These are phyloP conservation scores for Kitagawia praeruptora DNA, from an alignment of 129 eudicot species.

Conservation along the genomic window DNA sequence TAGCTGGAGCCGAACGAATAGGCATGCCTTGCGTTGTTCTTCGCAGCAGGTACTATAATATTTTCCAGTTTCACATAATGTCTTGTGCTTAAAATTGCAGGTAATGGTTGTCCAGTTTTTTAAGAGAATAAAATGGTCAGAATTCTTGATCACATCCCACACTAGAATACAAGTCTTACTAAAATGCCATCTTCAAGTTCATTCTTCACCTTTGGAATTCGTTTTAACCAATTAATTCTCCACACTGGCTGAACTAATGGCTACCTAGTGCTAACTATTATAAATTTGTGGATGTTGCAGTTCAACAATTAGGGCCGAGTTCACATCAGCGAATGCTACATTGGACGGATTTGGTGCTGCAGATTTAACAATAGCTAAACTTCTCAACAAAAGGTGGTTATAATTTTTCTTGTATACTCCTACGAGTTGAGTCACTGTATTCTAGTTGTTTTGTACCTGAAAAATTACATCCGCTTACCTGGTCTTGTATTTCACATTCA, in stretches of 20 bases:
- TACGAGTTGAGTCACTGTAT: not conserved
- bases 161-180: not conserved
- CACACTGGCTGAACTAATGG: too few relatives aligned
- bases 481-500: not conserved
- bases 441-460: not conserved
- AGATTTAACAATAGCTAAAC: slow-evolving; percentile 61
- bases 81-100: not conserved
- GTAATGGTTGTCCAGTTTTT: not conserved
- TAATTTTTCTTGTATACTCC: slow-evolving; percentile 8
- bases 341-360: slow-evolving; percentile 84
- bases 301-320: slow-evolving; percentile 71
- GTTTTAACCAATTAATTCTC: not conserved
- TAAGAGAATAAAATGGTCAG: not conserved
- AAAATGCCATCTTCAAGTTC: not conserved
- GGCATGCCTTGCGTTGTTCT: slow-evolving; percentile 94
- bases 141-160: too few relatives aligned
- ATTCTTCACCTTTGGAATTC: not conserved
- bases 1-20: slow-evolving; percentile 82
- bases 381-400: slow-evolving; percentile 32
- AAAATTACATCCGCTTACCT: not conserved
- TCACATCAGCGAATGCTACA: slow-evolving; percentile 60
- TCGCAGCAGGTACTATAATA: slow-evolving; percentile 55
- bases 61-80: not conserved
- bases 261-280: not conserved
- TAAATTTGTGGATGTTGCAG: slow-evolving; percentile 21